These are phyloP conservation scores for Trichoderma orchidacearum DNA, from an alignment of 495 filamentous ascomycete species.

Conservation along the genomic window DNA sequence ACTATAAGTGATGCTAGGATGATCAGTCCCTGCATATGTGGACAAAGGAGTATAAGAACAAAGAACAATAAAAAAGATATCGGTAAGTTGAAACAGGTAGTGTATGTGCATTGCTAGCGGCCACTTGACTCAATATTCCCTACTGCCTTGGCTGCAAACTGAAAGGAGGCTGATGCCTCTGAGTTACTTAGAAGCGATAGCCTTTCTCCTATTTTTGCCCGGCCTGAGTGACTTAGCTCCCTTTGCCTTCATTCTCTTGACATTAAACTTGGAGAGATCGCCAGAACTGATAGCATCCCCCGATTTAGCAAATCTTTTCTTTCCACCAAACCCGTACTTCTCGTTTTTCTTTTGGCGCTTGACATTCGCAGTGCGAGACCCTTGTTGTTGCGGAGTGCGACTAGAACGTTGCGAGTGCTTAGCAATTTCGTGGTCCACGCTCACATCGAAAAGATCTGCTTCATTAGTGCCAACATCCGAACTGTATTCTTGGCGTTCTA, in stretches of 20 bases:
- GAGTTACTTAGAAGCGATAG: conserved; percentile 6
- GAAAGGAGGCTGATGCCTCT: no score
- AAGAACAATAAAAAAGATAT: no score
- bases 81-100: no score
- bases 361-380: conserved; percentile 26
- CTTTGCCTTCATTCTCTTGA: conserved; percentile 68
- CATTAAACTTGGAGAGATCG: conserved; percentile 67
- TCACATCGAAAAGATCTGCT: conserved; percentile 87
- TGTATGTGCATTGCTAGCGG: no score
- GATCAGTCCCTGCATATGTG: no score
- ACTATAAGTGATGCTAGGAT: no score
- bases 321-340: conserved; percentile 89
- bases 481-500: conserved; percentile 68
- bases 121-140: no score
- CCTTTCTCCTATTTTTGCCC: conserved; percentile 29
- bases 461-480: conserved; percentile 49
- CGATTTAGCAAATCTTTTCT: conserved; percentile 81
- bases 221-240: conserved; percentile 3
- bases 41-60: no score
- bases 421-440: conserved; percentile 61
- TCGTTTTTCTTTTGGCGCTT: conserved; percentile 89
- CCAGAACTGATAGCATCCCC: conserved; percentile 66
- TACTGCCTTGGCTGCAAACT: no score
- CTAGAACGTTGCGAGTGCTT: conserved; percentile 31
- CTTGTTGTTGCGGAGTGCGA: conserved; percentile 5